Base-by-base conservation (phyloP, 1,284 basidiomycete genomes). In the Cryptococcus depauperatus region DNA sequence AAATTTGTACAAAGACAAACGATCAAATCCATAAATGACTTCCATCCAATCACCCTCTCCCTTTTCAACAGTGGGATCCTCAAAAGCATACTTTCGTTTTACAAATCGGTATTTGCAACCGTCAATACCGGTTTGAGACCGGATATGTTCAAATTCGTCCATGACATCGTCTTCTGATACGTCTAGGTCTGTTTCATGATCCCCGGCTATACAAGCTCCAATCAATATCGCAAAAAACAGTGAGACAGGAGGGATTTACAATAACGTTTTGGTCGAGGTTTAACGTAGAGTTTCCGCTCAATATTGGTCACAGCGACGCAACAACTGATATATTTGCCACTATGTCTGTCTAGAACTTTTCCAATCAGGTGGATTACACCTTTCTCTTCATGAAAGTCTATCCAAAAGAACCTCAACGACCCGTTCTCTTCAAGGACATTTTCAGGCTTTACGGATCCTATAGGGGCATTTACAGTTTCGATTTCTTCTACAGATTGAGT, bases 51-150 rank as follows among this genome's bases (percentile, higher is more conserved):
- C 76, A 11, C 78, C 77, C 67, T 89, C 84, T 25, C 80, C 82
- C 48, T 80, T 77, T 1, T 91, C 89, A 1, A 97, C 80, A 38
- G 84, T 83, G 46, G 78, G 76, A 59, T 87, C 82, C 27, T 90
- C 92, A 66, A 99, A 98, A 0, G 87, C 91, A 64, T 98, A 98
- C 57, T 84, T 88, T 38, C 93, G 77, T 55, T 83, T 79, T 19
- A 98, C 92, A 67, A 84, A 87, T 57, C 87, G 90, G 13, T 76
- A 79, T 37, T 57, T 56, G 78, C 82, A 91, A 28, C 77, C 73
- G 62, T 85, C 86, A 65, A 96, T 84, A 8, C 80, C 80, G 28
- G 80, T 70, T 58, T 84, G 80, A 60, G 78, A 77, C 30, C 89
- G 77, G 41, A 95, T 75, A 35, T 76, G 72, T 53, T 93, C 86